Evolutionary conservation across 805 yeast species (phyloP), one percentile per base, ranked within the genome.

Genomic region (Barnettozyma sucrosica): DNA sequence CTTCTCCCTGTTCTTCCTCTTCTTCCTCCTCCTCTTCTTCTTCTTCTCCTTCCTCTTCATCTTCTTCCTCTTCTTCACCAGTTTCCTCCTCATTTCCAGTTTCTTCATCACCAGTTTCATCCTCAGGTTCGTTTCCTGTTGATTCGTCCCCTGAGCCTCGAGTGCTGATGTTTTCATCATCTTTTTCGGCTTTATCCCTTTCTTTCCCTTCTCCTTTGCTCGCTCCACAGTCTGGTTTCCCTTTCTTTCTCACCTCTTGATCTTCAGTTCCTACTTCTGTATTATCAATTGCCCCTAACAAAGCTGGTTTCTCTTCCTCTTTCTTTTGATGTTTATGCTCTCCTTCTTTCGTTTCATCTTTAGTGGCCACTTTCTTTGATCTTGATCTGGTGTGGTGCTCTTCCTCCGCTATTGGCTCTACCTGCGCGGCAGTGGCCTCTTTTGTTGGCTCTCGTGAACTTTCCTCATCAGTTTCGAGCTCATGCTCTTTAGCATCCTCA

Each of bases 131-230:
- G 4, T 49, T 54, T 14, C 43, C 53, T 21, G 52, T 54, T 5
- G 51, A 55, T 6, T 21, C 51, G 24, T 50, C 49, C 19, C 20
- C 37, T 9, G 38, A 24, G n/a, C 32, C 46, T 7, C 18, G 26
- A 26, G 11, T 19, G 6, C 36, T 47, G 36, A 44, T 50, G 19
- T 44, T 56, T 5, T 33, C 46, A 25, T 44, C 51, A 14, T 40
- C 51, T 26, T 40, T 53, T 11, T 47, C 40, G 7, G 40, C 45
- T 18, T 21, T 46, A 1, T 14, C 34, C 24, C 36, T 1, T 50
- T 48, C 41, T 49, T 52, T 0, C 75, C 77, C 50, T 67, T 71
- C 23, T 58, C 64, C 41, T 49, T 52, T 0, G 75, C 77, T 49
- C 66, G 70, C 23, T 58, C 64, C 21, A 69, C 45, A 48, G 71